phyloP scores from a whole-genome alignment of 805 yeast genomes.

The Hanseniaspora pseudoguilliermondii region DNA sequence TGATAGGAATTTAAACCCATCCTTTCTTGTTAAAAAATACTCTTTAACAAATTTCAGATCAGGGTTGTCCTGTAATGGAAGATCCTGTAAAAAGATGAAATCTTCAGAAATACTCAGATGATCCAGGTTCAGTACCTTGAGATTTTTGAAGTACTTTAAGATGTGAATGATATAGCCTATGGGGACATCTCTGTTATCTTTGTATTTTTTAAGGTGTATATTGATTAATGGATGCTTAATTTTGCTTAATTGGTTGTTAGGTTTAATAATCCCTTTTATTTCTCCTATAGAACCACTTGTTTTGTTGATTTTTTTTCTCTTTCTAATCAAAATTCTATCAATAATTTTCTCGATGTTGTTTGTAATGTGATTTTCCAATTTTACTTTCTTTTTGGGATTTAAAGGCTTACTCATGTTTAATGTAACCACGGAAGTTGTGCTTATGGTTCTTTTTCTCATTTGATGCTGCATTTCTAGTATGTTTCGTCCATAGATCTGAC shows the following conservation, averaged over 20 bases:
- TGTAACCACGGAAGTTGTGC: slow-evolving; percentile 1
- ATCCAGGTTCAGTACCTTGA: slow-evolving; percentile 44
- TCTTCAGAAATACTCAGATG: slow-evolving; percentile 54
- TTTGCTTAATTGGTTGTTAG: slow-evolving; percentile 14
- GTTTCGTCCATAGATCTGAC: slow-evolving; percentile 46
- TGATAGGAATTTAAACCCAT: background rate
- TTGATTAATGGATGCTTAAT: slow-evolving; percentile 48
- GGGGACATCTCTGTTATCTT: slow-evolving; percentile 64
- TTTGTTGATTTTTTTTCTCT: background rate
- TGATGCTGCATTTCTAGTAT: slow-evolving; percentile 22
- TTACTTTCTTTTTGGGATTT: background rate
- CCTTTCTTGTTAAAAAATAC: background rate
- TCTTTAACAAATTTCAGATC: background rate
- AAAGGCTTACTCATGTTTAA: background rate
- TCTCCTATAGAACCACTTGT: background rate
- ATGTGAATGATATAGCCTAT: slow-evolving; percentile 62
- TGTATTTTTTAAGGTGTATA: slow-evolving; percentile 48
- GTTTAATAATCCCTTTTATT: background rate
- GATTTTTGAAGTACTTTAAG: slow-evolving; percentile 51
- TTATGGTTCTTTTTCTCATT: slow-evolving; percentile 13
- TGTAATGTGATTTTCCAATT: background rate
- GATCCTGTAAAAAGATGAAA: slow-evolving; percentile 30
- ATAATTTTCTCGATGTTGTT: background rate
- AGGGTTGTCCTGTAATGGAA: background rate
- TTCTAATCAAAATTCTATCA: background rate